Conservation (phyloP, 257 asterid genomes). For the Hygrophila difformis region DNA sequence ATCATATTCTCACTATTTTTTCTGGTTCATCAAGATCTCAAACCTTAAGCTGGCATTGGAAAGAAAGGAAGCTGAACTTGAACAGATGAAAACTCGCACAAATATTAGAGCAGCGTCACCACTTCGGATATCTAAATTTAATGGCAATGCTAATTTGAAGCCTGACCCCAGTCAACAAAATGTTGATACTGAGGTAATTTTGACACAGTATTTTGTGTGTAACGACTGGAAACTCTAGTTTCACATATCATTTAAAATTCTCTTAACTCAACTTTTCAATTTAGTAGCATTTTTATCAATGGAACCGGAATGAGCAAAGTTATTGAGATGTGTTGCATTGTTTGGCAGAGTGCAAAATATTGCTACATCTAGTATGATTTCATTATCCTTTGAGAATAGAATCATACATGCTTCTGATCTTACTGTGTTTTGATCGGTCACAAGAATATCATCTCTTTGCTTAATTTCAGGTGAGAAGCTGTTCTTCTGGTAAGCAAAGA, state of each 20-base stretch:
- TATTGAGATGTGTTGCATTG: no score
- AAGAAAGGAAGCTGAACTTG: conserved; percentile 79
- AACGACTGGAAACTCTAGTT: no score
- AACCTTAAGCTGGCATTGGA: conserved; percentile 66
- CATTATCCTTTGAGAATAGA: background rate
- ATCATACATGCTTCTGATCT: background rate
- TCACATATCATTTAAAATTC: no score
- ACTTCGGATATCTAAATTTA: conserved; percentile 45
- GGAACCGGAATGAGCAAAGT: no score
- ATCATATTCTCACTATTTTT: conserved; percentile 12
- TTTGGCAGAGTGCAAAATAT: conserved; percentile 1
- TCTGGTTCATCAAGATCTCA: conserved; percentile 46
- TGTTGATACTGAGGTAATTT: conserved; percentile 54
- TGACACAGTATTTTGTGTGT: background rate
- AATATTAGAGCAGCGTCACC: conserved; percentile 59
- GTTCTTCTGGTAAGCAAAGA: conserved; percentile 73
- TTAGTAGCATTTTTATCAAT: no score
- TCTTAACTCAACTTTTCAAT: no score
- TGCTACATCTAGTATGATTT: background rate
- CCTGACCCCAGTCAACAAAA: conserved; percentile 43
- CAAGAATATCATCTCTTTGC: conserved; percentile 14
- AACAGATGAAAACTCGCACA: conserved; percentile 52
- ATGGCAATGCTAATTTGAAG: conserved; percentile 35
- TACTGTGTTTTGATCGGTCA: background rate
- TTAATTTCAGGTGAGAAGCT: conserved; percentile 53